A percentile compares a stretch with the other conserved stretches of the same genome.
phyloP scores from a whole-genome alignment of 495 filamentous ascomycete species.

The Aspergillus hancockii region DNA sequence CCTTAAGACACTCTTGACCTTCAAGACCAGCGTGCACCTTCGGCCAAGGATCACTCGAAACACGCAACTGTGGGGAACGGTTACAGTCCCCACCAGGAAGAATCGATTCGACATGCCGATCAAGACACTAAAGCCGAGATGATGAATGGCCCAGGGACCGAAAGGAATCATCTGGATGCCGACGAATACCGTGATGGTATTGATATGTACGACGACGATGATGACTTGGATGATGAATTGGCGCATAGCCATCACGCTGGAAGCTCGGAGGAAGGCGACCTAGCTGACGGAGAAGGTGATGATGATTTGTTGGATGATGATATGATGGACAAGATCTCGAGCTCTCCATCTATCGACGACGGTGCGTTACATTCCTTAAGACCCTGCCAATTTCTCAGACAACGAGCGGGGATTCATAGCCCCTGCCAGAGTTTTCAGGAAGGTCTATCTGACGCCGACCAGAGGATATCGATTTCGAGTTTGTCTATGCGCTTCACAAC shows the following conservation, averaged over 20 bases:
- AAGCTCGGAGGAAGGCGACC: conserved; percentile 56
- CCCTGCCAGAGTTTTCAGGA: neutral
- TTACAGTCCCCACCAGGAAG: conserved; percentile 81
- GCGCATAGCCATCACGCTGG: conserved; percentile 33
- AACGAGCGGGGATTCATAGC: neutral
- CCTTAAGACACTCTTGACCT: conserved; percentile 91
- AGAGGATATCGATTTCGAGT: conserved; percentile 99
- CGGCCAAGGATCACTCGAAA: conserved; percentile 74
- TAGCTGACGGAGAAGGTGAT: conserved; percentile 73
- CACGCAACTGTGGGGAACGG: conserved; percentile 56
- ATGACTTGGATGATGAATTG: conserved; percentile 46
- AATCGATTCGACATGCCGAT: conserved; percentile 74
- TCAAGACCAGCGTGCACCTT: conserved; percentile 78
- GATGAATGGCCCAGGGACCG: conserved; percentile 48
- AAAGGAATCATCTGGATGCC: conserved; percentile 44
- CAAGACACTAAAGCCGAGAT: conserved; percentile 73
- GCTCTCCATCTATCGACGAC: conserved; percentile 97
- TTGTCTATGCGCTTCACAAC: conserved; percentile 96
- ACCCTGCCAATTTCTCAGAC: neutral
- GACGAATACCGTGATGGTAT: conserved; percentile 50
- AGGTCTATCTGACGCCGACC: conserved; percentile 60
- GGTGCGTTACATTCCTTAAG: conserved; percentile 62
- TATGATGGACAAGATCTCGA: conserved; percentile 95
- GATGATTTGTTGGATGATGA: conserved; percentile 85
- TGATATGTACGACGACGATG: conserved; percentile 44